Percentiles rank a stretch among this genome's conserved stretches.
These are phyloP conservation scores for Tremella fuciformis DNA, from an alignment of 768 basidiomycete species.

Conservation along the genomic window DNA sequence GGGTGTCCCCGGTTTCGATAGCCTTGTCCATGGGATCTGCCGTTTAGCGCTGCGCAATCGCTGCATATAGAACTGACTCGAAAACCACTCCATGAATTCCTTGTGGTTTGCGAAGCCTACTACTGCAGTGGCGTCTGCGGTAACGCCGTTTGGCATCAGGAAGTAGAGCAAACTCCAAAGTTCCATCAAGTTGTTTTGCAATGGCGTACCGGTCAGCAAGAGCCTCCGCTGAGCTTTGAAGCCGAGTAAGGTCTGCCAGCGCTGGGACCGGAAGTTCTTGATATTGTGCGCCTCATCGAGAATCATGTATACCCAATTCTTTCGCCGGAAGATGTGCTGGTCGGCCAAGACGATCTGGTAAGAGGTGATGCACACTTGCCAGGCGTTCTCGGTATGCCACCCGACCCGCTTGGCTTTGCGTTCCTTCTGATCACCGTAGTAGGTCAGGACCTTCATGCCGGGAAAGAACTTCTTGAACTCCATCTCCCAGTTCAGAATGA, in stretches of 20 bases:
- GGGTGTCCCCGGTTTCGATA: constrained; percentile 61
- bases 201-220: constrained; percentile 51
- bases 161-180: constrained; percentile 55
- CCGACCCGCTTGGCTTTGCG: constrained; percentile 85
- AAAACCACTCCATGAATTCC: constrained; percentile 95
- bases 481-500: constrained; percentile 55
- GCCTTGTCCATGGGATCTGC: constrained; percentile 90
- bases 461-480: constrained; percentile 55
- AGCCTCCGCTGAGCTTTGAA: constrained; percentile 58
- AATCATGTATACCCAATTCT: constrained; percentile 93
- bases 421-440: constrained; percentile 66
- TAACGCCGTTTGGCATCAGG: constrained; percentile 52
- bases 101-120: constrained; percentile 80
- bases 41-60: background rate
- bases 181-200: constrained; percentile 55
- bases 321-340: constrained; percentile 85
- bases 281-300: constrained; percentile 97
- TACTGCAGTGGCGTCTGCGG: constrained; percentile 43
- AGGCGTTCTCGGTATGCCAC: constrained; percentile 82
- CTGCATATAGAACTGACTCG: constrained; percentile 61
- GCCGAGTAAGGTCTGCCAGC: constrained; percentile 87
- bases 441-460: constrained; percentile 52
- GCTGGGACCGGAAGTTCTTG: constrained; percentile 91
- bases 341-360: constrained; percentile 90
- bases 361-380: constrained; percentile 93